phyloP scores from a whole-genome alignment of 768 basidiomycete genomes.

The Boletus insuetus region DNA sequence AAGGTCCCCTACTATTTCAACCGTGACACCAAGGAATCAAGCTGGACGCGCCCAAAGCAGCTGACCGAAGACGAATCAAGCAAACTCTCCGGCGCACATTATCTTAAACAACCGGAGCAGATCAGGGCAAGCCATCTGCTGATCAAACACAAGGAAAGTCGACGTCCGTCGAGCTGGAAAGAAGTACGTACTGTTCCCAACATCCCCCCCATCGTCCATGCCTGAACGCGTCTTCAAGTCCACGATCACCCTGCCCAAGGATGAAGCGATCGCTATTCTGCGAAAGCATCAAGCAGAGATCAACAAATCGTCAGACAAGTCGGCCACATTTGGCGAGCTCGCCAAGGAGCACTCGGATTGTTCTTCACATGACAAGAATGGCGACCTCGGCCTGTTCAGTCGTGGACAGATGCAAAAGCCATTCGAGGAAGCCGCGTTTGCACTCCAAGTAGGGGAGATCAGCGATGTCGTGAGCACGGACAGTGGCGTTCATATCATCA shows the following conservation, averaged over 20 bases:
- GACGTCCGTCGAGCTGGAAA: slow-evolving; percentile 81
- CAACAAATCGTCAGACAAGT: slow-evolving; percentile 38
- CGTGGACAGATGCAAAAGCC: slow-evolving; percentile 95
- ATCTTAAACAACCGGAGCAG: slow-evolving; percentile 47
- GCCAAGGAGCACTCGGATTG: slow-evolving; percentile 84
- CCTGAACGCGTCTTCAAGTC: slow-evolving; percentile 35
- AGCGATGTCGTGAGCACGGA: slow-evolving; percentile 85
- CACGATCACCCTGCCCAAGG: slow-evolving; percentile 85
- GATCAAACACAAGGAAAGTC: slow-evolving; percentile 83
- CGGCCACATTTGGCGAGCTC: slow-evolving; percentile 69
- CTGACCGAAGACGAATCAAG: slow-evolving; percentile 60
- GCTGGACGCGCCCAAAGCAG: slow-evolving; percentile 57
- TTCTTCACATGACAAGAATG: slow-evolving; percentile 74
- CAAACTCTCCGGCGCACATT: slow-evolving; percentile 65
- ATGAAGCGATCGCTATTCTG: slow-evolving; percentile 85
- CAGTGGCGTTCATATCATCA: slow-evolving; percentile 91
- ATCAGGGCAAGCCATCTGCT: slow-evolving; percentile 95
- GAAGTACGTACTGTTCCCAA: slow-evolving; percentile 48
- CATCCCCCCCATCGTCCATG: background rate
- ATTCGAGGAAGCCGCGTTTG: slow-evolving; percentile 88
- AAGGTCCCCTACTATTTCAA: slow-evolving; percentile 89
- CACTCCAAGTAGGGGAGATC: slow-evolving; percentile 68
- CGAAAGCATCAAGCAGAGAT: slow-evolving; percentile 62
- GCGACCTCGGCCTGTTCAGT: slow-evolving; percentile 87
- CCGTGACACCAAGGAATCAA: slow-evolving; percentile 60